phyloP scores from a whole-genome alignment of 352 stramenopile genomes.

The Lagenidium sp. region DNA sequence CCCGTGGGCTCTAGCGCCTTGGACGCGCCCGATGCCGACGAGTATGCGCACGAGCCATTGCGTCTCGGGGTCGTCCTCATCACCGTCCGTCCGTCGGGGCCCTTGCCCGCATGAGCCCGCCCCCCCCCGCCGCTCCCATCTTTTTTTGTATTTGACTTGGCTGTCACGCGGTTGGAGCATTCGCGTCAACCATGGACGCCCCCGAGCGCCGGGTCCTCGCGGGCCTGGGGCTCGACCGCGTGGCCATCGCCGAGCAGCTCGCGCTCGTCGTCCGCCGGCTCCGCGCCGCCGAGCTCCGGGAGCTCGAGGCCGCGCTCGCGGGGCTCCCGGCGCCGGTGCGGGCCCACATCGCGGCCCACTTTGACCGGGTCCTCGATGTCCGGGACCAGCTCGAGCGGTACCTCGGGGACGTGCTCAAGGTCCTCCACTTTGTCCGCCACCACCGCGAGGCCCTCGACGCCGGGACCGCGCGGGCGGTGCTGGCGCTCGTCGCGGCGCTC shows the following conservation, averaged over 20 bases:
- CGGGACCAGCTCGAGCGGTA: slow-evolving; percentile 52
- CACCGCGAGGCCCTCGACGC: slow-evolving; percentile 23
- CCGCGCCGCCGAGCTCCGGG: slow-evolving; percentile 26
- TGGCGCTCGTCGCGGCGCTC: slow-evolving; percentile 34
- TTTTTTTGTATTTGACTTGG: not conserved
- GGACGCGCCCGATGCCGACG: not conserved
- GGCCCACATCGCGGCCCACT: slow-evolving; percentile 25
- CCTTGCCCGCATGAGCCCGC: too few species aligned
- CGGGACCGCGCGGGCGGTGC: slow-evolving; percentile 12
- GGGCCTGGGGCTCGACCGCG: slow-evolving; percentile 26
- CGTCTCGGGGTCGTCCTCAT: not conserved
- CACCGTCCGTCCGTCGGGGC: not conserved
- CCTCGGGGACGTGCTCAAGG: slow-evolving; percentile 42
- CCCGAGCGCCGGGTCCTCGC: slow-evolving; percentile 21
- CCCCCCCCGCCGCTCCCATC: not conserved
- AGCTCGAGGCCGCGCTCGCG: slow-evolving; percentile 20
- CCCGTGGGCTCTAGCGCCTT: too few species aligned
- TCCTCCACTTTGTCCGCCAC: slow-evolving; percentile 38
- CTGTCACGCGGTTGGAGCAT: not conserved
- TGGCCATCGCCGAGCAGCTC: slow-evolving; percentile 25
- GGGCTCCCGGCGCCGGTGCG: slow-evolving; percentile 9
- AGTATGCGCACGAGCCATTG: not conserved
- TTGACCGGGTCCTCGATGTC: slow-evolving; percentile 48
- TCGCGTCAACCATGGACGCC: not conserved
- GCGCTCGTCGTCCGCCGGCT: slow-evolving; percentile 27